Evolutionary conservation across 768 basidiomycete genomes (phyloP).

Genomic region (Lentinula boryana): DNA sequence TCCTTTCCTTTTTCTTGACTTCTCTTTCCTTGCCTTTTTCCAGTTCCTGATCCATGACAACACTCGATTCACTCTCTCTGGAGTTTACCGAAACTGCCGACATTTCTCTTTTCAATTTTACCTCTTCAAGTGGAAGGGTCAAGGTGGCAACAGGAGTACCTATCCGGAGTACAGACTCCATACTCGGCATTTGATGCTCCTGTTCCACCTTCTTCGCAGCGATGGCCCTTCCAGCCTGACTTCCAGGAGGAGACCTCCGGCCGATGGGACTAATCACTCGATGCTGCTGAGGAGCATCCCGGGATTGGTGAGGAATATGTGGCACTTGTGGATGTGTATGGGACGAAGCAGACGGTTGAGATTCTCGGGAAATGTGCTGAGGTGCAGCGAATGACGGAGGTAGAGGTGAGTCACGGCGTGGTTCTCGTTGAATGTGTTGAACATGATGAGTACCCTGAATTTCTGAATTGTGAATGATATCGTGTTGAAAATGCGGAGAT

Average conservation of each 20-base stretch:
- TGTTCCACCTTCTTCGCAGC: constrained; percentile 33
- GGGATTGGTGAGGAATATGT: neutral
- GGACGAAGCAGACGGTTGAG: neutral
- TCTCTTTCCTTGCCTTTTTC: neutral
- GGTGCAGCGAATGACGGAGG: neutral
- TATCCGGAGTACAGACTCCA: constrained; percentile 8
- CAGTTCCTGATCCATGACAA: neutral
- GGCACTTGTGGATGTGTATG: neutral
- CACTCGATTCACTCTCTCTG: neutral
- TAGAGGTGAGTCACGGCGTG: neutral
- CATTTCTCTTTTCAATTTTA: neutral
- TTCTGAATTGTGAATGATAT: neutral
- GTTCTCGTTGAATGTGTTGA: neutral
- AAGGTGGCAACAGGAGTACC: neutral
- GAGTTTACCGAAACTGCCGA: no score
- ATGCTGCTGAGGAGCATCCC: neutral
- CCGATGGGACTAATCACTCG: constrained; percentile 7
- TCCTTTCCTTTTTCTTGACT: neutral
- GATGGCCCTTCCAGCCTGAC: constrained; percentile 37
- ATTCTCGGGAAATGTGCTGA: neutral
- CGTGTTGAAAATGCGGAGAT: constrained; percentile 4
- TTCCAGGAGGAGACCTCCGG: constrained; percentile 45
- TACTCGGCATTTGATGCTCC: constrained; percentile 22
- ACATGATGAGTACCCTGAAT: neutral
- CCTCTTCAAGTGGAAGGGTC: neutral